Conservation (phyloP, 345 rosid genomes). For the Arabidopsis suecica region DNA sequence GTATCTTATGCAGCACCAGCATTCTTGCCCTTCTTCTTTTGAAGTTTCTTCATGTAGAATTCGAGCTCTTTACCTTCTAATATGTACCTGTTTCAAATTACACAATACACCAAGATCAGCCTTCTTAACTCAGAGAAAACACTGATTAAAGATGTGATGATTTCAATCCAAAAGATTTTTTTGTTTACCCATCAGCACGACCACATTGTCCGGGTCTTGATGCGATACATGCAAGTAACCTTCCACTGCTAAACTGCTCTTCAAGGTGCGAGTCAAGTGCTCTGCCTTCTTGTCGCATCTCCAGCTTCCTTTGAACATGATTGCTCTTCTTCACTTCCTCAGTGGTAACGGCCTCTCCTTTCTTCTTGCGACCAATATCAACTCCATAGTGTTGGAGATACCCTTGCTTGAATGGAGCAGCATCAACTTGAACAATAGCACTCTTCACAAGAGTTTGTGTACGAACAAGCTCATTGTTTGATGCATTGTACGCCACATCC, state of each 20-base stretch:
- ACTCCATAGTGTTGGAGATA: conserved; percentile 19
- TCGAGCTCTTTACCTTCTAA: conserved; percentile 35
- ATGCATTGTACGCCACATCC: conserved; percentile 27
- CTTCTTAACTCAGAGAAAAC: not conserved
- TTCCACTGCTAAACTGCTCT: conserved; percentile 20
- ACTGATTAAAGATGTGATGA: not conserved
- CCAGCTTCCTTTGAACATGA: conserved; percentile 20
- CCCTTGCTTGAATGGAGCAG: conserved; percentile 21
- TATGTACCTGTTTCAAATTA: conserved; percentile 20
- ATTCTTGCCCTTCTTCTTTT: conserved; percentile 41
- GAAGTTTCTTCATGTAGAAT: conserved; percentile 39
- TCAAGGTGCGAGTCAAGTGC: conserved; percentile 6
- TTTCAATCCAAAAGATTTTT: not conserved
- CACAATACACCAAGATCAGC: not conserved
- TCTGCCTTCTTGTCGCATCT: not conserved
- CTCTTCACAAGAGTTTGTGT: conserved; percentile 19
- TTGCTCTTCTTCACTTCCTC: conserved; percentile 23
- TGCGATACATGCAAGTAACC: conserved; percentile 26
- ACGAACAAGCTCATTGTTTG: conserved; percentile 32
- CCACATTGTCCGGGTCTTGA: conserved; percentile 32
- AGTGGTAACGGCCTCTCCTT: not conserved
- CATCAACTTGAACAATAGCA: conserved; percentile 26
- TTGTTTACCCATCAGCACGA: conserved; percentile 23
- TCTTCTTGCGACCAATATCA: conserved; percentile 29
- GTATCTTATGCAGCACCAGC: conserved; percentile 7